These are phyloP conservation scores for Cladorrhinum samala DNA, from an alignment of 495 filamentous ascomycete species.

Conservation along the genomic window DNA sequence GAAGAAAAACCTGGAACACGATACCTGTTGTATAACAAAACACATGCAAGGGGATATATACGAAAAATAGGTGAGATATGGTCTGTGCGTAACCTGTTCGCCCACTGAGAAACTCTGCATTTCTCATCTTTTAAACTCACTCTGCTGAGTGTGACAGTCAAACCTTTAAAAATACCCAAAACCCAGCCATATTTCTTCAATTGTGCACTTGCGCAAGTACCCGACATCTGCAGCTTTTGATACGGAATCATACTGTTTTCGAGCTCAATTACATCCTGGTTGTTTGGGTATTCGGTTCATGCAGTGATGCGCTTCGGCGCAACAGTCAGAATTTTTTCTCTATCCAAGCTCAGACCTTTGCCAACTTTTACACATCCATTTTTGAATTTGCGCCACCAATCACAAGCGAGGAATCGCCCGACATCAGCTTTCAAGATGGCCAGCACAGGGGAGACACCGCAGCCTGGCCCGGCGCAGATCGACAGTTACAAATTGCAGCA, in stretches of 20 bases:
- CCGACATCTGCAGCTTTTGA: no score
- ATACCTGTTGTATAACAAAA: no score
- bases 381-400: not conserved
- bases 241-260: no score
- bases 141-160: not conserved
- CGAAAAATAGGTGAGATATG: no score
- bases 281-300: no score
- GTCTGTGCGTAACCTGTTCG: conserved; percentile 4
- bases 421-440: conserved; percentile 7
- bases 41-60: no score
- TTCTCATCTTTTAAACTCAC: conserved; percentile 5
- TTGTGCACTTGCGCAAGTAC: no score
- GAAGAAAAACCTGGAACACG: no score
- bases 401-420: not conserved
- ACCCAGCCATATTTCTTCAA: not conserved
- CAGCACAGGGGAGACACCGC: conserved; percentile 3
- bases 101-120: not conserved
- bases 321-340: no score
- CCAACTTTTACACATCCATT: not conserved
- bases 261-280: no score
- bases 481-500: conserved; percentile 5
- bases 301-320: no score
- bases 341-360: not conserved
- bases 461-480: conserved; percentile 1
- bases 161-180: not conserved